These are phyloP conservation scores for Gossypium gossypioides DNA, from an alignment of 441 rosid genomes.

Conservation along the genomic window DNA sequence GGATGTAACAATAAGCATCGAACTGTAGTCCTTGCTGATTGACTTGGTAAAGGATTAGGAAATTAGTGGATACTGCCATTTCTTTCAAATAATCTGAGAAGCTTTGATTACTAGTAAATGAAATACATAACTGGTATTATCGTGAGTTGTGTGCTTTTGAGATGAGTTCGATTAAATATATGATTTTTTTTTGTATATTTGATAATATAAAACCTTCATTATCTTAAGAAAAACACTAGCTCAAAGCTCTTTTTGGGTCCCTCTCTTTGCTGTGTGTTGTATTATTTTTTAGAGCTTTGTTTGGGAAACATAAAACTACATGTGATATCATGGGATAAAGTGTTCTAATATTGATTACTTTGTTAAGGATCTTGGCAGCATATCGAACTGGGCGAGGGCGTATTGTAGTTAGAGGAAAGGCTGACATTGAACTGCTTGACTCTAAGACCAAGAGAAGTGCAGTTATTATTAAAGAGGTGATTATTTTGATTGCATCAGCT, in stretches of 20 bases:
- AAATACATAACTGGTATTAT: not conserved
- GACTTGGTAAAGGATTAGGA: not conserved
- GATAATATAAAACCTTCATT: not conserved
- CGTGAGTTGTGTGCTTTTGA: not conserved
- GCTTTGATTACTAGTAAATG: not conserved
- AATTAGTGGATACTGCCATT: not conserved
- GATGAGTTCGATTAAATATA: not conserved
- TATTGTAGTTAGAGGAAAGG: constrained; percentile 71
- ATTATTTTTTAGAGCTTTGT: not conserved
- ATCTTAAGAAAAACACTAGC: not conserved
- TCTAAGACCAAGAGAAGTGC: constrained; percentile 73
- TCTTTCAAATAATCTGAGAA: not conserved
- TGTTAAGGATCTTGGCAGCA: constrained; percentile 72
- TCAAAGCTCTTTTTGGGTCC: not conserved
- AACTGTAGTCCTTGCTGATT: not conserved
- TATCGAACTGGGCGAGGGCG: constrained; percentile 91
- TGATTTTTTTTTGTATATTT: not conserved
- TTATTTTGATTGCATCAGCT: constrained; percentile 9
- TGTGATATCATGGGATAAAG: not conserved
- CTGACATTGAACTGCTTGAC: constrained; percentile 72
- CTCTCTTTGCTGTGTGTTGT: not conserved
- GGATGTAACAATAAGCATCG: not conserved
- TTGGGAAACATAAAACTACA: not conserved
- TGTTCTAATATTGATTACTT: constrained; percentile 20
- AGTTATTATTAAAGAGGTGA: constrained; percentile 82